Evolutionary conservation across 306 rosid genomes (phyloP), one percentile per base, ranked within the genome.

Genomic region (Prosopis cineraria): DNA sequence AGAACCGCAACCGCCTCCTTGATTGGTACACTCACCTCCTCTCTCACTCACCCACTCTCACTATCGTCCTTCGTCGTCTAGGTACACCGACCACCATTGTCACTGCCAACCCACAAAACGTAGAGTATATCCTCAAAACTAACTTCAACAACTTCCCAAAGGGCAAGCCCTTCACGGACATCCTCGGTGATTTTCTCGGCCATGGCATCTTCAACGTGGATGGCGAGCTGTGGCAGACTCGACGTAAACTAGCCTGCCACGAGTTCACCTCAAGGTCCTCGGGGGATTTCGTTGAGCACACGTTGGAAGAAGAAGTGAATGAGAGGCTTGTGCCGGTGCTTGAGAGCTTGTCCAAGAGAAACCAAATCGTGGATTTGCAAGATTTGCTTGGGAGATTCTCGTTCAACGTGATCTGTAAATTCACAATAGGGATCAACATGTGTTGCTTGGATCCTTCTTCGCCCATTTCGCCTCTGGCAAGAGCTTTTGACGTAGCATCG

Each of bases 101-200:
- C 12, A 94, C 98, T 0, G 88, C 94, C 11, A 94, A 94, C 86
- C 94, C 89, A 0, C 73, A 74, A 2, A 94, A 90, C 36, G 92
- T 94, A 0, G 96, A 94, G 85, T 89, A 94, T 77, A 85, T 94
- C n/a, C 89, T 94, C 60, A 91, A 91, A 56, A 90, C 96, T 47
- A 89, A 90, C 79, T 92, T 92, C 84, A 79, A 76, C 80, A 94
- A 94, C 84, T 94, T 89, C 81, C 98, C 98, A 6, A 94, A 94
- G 68, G 98, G 98, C 0, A 89, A 88, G 75, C 91, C 96, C 12
- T 94, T 94, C 84, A 90, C 93, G 0, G 93, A 92, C 19, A 85
- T 94, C 29, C 89, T 94, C 0, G 96, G 96, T 0, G 96, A 92
- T 37, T 94, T 94, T 75, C 93, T 94, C 37, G 97, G 98, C 24